Evolutionary conservation across 176 grass and related monocot species (phyloP).

Genomic region (Cocos nucifera): DNA sequence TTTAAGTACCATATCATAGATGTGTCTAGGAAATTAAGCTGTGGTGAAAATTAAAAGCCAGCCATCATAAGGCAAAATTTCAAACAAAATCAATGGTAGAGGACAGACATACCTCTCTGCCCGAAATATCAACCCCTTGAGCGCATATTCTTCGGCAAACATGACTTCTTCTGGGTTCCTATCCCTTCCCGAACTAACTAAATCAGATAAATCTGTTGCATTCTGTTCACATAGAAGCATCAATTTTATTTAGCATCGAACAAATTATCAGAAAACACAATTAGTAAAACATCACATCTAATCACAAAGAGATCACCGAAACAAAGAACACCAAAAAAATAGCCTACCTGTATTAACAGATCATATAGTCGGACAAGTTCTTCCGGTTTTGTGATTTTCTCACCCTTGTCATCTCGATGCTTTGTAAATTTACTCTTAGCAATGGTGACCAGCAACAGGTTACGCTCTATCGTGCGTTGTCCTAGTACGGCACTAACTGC

Average conservation of each 20-base stretch:
- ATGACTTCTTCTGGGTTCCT: conserved; percentile 68
- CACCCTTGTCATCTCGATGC: conserved; percentile 70
- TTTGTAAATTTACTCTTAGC: conserved; percentile 98
- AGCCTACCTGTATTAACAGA: conserved; percentile 77
- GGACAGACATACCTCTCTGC: conserved; percentile 57
- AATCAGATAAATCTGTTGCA: conserved; percentile 77
- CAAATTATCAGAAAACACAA: no score
- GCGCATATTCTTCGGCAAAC: conserved; percentile 58
- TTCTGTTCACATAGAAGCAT: conserved; percentile 34
- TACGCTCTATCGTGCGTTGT: conserved; percentile 85
- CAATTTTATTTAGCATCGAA: no score
- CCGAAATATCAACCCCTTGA: conserved; percentile 70
- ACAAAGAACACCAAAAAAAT: conserved; percentile 8
- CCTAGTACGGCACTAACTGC: conserved; percentile 89
- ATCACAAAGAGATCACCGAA: not conserved
- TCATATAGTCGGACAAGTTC: conserved; percentile 93
- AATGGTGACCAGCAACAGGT: conserved; percentile 68
- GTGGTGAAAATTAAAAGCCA: no score
- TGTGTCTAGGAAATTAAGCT: no score
- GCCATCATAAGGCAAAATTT: no score
- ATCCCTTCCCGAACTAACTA: conserved; percentile 93
- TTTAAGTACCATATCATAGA: no score
- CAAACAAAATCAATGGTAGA: conserved; percentile 1
- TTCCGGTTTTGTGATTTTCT: conserved; percentile 90
- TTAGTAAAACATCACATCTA: no score